phyloP scores from a whole-genome alignment of 2,329 filamentous ascomycete genomes.

The Ophiostoma ips region DNA sequence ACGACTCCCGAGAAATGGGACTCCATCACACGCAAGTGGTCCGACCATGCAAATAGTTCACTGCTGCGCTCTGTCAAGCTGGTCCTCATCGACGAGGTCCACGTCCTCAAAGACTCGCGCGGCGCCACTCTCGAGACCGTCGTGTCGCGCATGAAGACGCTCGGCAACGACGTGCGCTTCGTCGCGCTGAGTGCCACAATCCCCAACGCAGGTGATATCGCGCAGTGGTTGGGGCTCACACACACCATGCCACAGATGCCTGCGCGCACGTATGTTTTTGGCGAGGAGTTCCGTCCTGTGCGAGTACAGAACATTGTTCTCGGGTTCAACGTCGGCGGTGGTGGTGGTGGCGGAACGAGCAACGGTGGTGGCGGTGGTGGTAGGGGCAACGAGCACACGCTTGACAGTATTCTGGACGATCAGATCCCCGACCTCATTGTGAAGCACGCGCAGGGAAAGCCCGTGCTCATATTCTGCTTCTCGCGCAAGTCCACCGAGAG shows the following conservation, averaged over 20 bases:
- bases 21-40: conserved; percentile 76
- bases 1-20: conserved; percentile 91
- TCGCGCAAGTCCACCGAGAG: conserved; percentile 56
- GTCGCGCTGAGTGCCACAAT: conserved; percentile 73
- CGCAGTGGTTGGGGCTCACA: conserved; percentile 61
- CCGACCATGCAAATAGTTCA: conserved; percentile 46
- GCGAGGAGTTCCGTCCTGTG: conserved; percentile 69
- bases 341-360: conserved; percentile 15
- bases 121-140: conserved; percentile 73
- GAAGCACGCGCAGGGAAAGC: conserved; percentile 55
- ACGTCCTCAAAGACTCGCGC: conserved; percentile 67
- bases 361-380: not conserved
- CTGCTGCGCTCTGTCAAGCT: conserved; percentile 63
- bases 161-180: conserved; percentile 62
- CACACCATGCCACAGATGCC: conserved; percentile 44
- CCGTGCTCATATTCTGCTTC: conserved; percentile 72
- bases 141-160: conserved; percentile 75
- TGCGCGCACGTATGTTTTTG: conserved; percentile 55
- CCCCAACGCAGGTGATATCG: conserved; percentile 69
- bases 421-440: conserved; percentile 53
- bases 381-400: conserved; percentile 56
- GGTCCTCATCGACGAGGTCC: conserved; percentile 77
- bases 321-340: conserved; percentile 41
- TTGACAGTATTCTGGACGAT: conserved; percentile 54
- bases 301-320: conserved; percentile 63